A percentile compares a stretch with the other conserved stretches of the same genome.
phyloP scores from a whole-genome alignment of 2,329 filamentous ascomycete species.

The Penicillium corylophilum region DNA sequence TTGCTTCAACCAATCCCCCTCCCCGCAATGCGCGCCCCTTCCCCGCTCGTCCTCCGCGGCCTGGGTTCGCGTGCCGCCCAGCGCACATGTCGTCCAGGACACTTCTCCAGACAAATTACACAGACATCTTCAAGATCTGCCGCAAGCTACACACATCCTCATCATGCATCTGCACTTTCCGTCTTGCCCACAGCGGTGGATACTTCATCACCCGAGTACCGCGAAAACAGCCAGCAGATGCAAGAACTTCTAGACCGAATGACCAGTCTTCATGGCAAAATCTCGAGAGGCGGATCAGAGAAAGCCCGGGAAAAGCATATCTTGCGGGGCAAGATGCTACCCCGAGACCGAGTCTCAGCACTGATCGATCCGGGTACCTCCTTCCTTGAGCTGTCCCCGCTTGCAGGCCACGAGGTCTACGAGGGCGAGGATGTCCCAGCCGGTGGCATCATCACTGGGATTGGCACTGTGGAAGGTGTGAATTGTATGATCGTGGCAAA shows the following conservation, averaged over 20 bases:
- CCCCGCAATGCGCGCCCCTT: conserved; percentile 40
- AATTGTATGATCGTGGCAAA: conserved; percentile 93
- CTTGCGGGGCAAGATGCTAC: conserved; percentile 88
- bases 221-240: conserved; percentile 79
- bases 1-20: conserved; percentile 22
- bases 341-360: conserved; percentile 81
- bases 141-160: conserved; percentile 75
- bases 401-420: conserved; percentile 85
- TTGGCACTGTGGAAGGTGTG: conserved; percentile 86
- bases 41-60: conserved; percentile 40
- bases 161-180: conserved; percentile 81
- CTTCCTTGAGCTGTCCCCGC: conserved; percentile 89
- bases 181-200: conserved; percentile 75
- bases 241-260: conserved; percentile 67
- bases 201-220: conserved; percentile 72
- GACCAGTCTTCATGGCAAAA: conserved; percentile 66
- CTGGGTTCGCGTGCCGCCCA: conserved; percentile 30
- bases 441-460: conserved; percentile 87
- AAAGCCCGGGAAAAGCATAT: conserved; percentile 88
- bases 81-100: conserved; percentile 8
- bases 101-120: neutral
- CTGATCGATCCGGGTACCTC: conserved; percentile 85
- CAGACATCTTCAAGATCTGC: conserved; percentile 44
- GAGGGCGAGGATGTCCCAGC: conserved; percentile 82
- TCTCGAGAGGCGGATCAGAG: conserved; percentile 72